Evolutionary conservation across 1,284 basidiomycete genomes (phyloP).

Genomic region (Boletus hoseneyae): DNA sequence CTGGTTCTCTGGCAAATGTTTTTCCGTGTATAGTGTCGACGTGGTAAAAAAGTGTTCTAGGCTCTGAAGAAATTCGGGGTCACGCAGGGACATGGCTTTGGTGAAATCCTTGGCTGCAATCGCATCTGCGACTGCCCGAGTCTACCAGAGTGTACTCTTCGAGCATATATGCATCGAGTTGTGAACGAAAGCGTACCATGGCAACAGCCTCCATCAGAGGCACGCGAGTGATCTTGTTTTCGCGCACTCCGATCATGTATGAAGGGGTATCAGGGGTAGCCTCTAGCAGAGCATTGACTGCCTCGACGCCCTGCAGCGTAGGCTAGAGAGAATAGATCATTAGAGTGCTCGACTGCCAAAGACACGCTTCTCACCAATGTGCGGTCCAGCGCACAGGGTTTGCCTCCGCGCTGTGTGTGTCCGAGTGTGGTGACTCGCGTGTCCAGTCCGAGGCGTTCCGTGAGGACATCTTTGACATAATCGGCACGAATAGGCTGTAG

Average conservation of each 20-base stretch:
- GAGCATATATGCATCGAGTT: conserved; percentile 4
- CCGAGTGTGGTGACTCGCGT: conserved; percentile 98
- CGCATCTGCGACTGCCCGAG: conserved; percentile 80
- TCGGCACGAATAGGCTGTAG: conserved; percentile 90
- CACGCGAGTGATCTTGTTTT: conserved; percentile 93
- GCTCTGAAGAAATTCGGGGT: conserved; percentile 89
- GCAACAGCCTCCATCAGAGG: conserved; percentile 92
- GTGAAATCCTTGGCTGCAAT: conserved; percentile 85
- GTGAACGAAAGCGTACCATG: conserved; percentile 48
- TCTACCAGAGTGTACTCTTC: conserved; percentile 46
- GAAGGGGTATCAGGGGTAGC: conserved; percentile 89
- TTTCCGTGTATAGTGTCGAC: conserved; percentile 60
- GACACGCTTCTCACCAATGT: conserved; percentile 62
- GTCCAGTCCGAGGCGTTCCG: conserved; percentile 86
- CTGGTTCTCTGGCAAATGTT: conserved; percentile 61
- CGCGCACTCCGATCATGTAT: conserved; percentile 95
- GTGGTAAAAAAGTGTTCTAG: conserved; percentile 81
- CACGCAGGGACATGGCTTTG: conserved; percentile 84
- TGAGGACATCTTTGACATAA: conserved; percentile 86
- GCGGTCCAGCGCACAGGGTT: conserved; percentile 90
- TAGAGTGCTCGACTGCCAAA: not conserved
- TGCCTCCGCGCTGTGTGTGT: conserved; percentile 94
- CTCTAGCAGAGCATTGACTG: conserved; percentile 87
- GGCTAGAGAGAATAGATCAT: conserved; percentile 49
- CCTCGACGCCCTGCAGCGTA: conserved; percentile 92